A percentile compares a stretch with the other conserved stretches of the same genome.
These are phyloP conservation scores for Monosporascus sp. DNA, from an alignment of 2,329 filamentous ascomycete genomes.

Conservation along the genomic window DNA sequence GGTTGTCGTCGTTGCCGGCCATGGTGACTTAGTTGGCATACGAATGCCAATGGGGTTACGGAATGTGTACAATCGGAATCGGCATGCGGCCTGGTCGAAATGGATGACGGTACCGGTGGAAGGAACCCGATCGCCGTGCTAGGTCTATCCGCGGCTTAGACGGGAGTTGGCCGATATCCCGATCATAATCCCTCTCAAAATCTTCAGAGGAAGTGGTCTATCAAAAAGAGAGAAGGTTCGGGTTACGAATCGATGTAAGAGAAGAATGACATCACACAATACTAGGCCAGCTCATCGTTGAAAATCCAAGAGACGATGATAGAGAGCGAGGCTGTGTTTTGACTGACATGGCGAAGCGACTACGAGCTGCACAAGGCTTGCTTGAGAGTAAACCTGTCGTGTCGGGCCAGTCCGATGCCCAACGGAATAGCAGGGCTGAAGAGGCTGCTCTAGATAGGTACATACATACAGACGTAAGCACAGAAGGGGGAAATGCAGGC, in stretches of 20 bases:
- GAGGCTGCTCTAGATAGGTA: background rate
- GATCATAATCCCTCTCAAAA: too few relatives aligned
- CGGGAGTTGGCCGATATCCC: too few relatives aligned
- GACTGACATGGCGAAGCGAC: background rate
- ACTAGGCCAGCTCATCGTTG: background rate
- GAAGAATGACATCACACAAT: background rate
- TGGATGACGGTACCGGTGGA: too few relatives aligned
- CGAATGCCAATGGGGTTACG: background rate
- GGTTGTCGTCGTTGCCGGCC: constrained; percentile 2
- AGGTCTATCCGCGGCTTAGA: too few relatives aligned
- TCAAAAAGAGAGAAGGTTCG: too few relatives aligned
- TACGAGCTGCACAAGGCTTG: background rate
- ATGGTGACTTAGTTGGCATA: background rate
- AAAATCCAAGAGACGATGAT: background rate
- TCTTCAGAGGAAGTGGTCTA: too few relatives aligned
- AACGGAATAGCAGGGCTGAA: background rate
- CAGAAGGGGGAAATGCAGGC: background rate
- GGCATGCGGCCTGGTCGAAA: background rate
- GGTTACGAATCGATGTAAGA: background rate
- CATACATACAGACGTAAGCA: background rate
- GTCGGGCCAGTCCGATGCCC: background rate
- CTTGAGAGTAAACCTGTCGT: background rate
- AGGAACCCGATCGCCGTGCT: too few relatives aligned
- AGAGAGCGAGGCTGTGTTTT: background rate
- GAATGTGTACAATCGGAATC: background rate